A percentile compares a stretch with the other conserved stretches of the same genome.
These are phyloP conservation scores for Cornus kousa DNA, from an alignment of 148 eudicot species.

Conservation along the genomic window DNA sequence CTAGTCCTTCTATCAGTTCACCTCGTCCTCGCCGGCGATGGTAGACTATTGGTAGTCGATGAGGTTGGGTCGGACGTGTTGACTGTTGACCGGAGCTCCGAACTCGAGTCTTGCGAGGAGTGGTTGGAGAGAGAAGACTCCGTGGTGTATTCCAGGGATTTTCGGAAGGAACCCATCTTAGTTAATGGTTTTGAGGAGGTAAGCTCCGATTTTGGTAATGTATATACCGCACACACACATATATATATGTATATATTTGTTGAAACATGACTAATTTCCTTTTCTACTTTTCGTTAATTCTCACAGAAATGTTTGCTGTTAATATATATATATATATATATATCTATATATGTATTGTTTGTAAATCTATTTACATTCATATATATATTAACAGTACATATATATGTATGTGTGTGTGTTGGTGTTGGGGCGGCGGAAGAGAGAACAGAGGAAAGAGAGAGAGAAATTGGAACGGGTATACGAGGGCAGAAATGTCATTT, in stretches of 20 bases:
- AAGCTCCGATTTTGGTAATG: neutral
- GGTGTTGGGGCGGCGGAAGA: no score
- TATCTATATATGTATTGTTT: no score
- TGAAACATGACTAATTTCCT: neutral
- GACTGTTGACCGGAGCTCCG: constrained; percentile 12
- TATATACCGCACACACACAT: neutral
- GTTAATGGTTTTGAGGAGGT: constrained; percentile 65
- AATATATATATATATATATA: no score
- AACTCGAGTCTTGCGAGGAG: constrained; percentile 47
- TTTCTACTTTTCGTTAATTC: neutral
- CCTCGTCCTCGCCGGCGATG: constrained; percentile 12
- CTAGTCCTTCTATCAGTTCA: constrained; percentile 52
- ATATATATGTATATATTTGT: no score
- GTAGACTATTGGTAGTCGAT: neutral
- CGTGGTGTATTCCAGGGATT: constrained; percentile 66
- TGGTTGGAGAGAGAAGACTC: constrained; percentile 74
- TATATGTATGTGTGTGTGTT: no score
- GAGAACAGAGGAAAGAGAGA: no score
- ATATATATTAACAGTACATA: no score
- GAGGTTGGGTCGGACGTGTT: constrained; percentile 6
- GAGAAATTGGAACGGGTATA: no score
- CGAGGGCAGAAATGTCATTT: no score
- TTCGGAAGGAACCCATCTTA: constrained; percentile 54
- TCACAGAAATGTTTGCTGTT: neutral
- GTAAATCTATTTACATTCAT: no score